Evolutionary conservation across 2,329 filamentous ascomycete genomes (phyloP), one percentile per base, ranked within the genome.

Genomic region (Penicillium oxalicum): DNA sequence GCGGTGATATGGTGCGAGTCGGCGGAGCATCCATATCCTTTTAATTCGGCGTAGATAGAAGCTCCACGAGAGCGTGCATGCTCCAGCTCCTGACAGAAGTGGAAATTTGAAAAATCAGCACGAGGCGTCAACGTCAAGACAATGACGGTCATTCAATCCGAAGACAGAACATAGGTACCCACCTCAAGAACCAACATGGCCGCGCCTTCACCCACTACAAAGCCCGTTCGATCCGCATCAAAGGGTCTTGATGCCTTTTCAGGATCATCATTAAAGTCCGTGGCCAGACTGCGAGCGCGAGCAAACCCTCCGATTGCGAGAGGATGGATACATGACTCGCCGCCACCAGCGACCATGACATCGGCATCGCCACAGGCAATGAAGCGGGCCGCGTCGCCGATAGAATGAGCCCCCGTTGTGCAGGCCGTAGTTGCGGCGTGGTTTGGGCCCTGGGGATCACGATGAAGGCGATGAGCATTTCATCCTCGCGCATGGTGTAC

Each of bases 1-100:
- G 91, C 88, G 9, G 93, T 98, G 77, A 97, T 90, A 67, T 97
- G 93, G 67, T 94, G 73, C 2, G 93, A 91, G 68, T 98, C 93
- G 26, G 87, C 88, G 43, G 88, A 95, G 55, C 88, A 84, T 24
- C 91, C 93, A 62, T 97, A 97, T 2, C 93, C 93, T 62, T 76
- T 82, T 18, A 98, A 63, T 68, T 97, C 91, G 29, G 91, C 91
- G 64, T 97, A 94, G 49, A 97, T 91, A 4, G 72, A 76, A 13
- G 90, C 91, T 5, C 86, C 85, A 46, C 93, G 79, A 5, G 81
- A 75, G 64, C 81, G 87, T 12, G 93, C 93, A 65, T 97, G 93
- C 61, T 91, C 86, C 4, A 95, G 72, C 67, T 95, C 91, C 76
- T 83, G 29, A 18, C 8, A 35, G 2, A 28, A 0, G 4, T 8